Evolutionary conservation across 2,329 filamentous ascomycete genomes (phyloP), one percentile per base, ranked within the genome.

Genomic region (Trichoderma lentiforme): DNA sequence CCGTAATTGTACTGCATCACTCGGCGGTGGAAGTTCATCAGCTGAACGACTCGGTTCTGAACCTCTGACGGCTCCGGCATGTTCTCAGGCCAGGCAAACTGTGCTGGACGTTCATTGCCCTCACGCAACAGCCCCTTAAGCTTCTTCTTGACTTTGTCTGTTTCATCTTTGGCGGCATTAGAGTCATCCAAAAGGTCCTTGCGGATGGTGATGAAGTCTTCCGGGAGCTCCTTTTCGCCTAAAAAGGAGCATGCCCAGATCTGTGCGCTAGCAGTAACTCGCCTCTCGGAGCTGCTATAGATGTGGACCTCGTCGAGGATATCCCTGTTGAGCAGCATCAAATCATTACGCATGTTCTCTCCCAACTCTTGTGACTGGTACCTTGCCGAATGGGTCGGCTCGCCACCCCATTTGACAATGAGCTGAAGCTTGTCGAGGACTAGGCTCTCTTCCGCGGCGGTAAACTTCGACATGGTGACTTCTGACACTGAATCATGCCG

Each of bases 141-240:
- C 89, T 97, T 98, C 88, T 99, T 99, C 87, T 99, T 99, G 71
- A 99, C 96, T 82, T 97, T 98, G 83, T 99, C 97, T 93, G 98
- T 99, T 78, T 97, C 94, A 80, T 99, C 96, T 81, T 99, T 99
- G 72, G 96, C 96, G 4, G 96, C 96, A 81, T 99, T 99, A 0
- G 95, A 98, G 80, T 99, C 96, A 80, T 99, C 96, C 3, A 99
- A 85, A 7, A 99, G 87, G 81, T 98, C 95, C 80, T 99, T 99
- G 68, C 96, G 91, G 71, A 98, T 91, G 39, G 90, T 92, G 74
- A 99, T 97, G 75, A 93, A 94, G 77, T 97, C 93, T 28, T 93
- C 89, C 0, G 92, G 89, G 18, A 98, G 86, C 70, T 98, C 93
- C 80, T 97, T 94, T 78, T 93, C 90, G 65, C 94, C 92, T 57